Base-by-base conservation (phyloP, 164 flowering plant species). In the Sextonia rubra region DNA sequence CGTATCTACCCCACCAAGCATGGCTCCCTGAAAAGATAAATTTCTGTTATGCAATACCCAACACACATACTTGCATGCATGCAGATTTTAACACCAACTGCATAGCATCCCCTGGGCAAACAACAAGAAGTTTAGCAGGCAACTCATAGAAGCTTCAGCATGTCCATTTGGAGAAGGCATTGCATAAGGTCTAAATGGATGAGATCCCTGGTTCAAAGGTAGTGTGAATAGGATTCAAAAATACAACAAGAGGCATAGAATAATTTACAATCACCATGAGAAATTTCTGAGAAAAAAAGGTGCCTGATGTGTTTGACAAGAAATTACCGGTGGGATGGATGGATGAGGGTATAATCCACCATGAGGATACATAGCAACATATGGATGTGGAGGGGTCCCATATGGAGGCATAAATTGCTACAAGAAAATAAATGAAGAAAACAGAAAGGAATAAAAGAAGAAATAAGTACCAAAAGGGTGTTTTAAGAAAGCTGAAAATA, bases 401-500 rank as follows among this genome's bases (percentile, higher is more conserved):
- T 92, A 94, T 2, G 98, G 98, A 78, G 97, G 95, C 87, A 94
- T 91, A 64, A 92, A 76, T 77, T 85, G 98, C 98, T 94, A 89
- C 82, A 85, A 70, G 12, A 52, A 64, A 56, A 23, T 5, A 56
- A 66, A 22, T n/a, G 27, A 67, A 15, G n/a, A 58, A 11, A 64
- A 62, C 14, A 47, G n/a, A 55, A 65, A 15, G 66, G 23, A 14
- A n/a, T 12, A n/a, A 15, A 26, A 32, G n/a, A 32, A 3, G 52
- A 3, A 18, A 66, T 32, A 37, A 18, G 12, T 18, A 20, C 15
- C 24, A 37, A 24, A 44, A 66, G 12, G 22, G 14, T 37, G 44
- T 37, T 37, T 8, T 37, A 7, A 37, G 44, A 37, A 37, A 37
- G 8, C 6, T 37, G 44, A 37, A 37, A 37, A 7, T 5, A 5